Base-by-base conservation (phyloP, 257 asterid genomes). In the Lavandula angustifolia region DNA sequence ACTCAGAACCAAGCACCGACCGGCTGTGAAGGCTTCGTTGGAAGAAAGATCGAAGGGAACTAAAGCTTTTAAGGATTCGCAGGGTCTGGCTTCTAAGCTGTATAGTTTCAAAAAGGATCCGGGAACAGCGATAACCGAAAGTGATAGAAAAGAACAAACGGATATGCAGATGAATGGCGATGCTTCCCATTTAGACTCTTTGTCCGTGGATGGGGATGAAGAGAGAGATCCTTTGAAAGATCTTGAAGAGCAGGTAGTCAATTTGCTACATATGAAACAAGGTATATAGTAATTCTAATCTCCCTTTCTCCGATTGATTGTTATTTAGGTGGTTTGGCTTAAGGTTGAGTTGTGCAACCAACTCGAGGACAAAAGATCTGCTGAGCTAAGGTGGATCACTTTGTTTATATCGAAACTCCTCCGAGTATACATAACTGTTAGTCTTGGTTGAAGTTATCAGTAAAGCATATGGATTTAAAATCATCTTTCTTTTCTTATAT, bases 171-270 rank as follows among this genome's bases (percentile, higher is more conserved):
- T 73, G 61, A 82, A 80, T 70, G 89, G 89, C 51, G 86, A 78
- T 48, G 71, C 42, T 40, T 62, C 78, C 4, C 79, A 67, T 63
- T 63, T 51, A 67, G 84, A 75, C 69, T 51, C 68, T 58, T 56
- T 68, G 44, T 74, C 84, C 72, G 74, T 69, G 67, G 74, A 80
- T 51, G 67, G 41, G 37, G 80, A 78, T 66, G 80, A 40, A 68
- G 94, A 79, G 82, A 74, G 49, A 14, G 87, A 84, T 77, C 78
- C 95, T 73, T 79, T 79, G 44, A 88, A 88, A 68, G 89, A 86
- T 83, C 92, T 85, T 80, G 83, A 88, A 78, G 95, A 85, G 68
- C 98, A 86, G 96, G 98, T 92, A 74, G 54, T 67, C 60, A 13
- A 50, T 55, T 59, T 59, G 18, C 32, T 18, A 49, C 63, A 27